These are phyloP conservation scores for Umbelopsis ramanniana DNA, from an alignment of 192 early-diverging fungal species.

Conservation along the genomic window DNA sequence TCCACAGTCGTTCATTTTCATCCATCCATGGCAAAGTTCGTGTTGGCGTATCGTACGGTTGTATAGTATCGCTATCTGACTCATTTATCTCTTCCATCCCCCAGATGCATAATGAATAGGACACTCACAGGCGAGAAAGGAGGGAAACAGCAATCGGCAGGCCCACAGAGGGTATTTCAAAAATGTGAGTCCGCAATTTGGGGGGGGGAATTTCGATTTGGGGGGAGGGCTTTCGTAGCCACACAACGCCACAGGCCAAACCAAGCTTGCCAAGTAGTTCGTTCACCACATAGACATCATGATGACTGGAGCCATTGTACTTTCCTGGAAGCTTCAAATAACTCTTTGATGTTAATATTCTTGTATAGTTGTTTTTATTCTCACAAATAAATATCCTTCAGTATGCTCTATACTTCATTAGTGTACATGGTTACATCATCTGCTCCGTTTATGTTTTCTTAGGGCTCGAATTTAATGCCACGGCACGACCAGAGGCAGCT, in stretches of 20 bases:
- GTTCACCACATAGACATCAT: too few relatives aligned
- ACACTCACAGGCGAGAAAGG: conserved; percentile 22
- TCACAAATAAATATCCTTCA: too few relatives aligned
- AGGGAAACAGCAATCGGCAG: background rate
- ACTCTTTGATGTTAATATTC: too few relatives aligned
- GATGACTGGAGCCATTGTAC: too few relatives aligned
- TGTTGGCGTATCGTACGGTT: background rate
- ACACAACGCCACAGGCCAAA: too few relatives aligned
- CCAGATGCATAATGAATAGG: conserved; percentile 3
- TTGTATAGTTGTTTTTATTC: too few relatives aligned
- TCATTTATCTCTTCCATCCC: background rate
- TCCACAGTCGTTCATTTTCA: background rate
- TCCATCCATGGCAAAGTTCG: conserved; percentile 6
- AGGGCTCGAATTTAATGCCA: background rate
- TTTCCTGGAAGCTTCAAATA: too few relatives aligned
- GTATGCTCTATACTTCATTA: too few relatives aligned
- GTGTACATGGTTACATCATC: too few relatives aligned
- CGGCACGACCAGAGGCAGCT: conserved; percentile 24
- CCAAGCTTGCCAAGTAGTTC: too few relatives aligned
- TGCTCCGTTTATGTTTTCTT: too few relatives aligned
- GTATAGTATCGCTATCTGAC: background rate
- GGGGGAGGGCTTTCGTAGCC: too few relatives aligned
- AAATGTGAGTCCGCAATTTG: background rate
- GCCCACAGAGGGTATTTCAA: background rate
- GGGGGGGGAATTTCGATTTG: background rate